Evolutionary conservation across 768 basidiomycete species (phyloP), one percentile per base, ranked within the genome.

Genomic region (Russula griseocarnosa): DNA sequence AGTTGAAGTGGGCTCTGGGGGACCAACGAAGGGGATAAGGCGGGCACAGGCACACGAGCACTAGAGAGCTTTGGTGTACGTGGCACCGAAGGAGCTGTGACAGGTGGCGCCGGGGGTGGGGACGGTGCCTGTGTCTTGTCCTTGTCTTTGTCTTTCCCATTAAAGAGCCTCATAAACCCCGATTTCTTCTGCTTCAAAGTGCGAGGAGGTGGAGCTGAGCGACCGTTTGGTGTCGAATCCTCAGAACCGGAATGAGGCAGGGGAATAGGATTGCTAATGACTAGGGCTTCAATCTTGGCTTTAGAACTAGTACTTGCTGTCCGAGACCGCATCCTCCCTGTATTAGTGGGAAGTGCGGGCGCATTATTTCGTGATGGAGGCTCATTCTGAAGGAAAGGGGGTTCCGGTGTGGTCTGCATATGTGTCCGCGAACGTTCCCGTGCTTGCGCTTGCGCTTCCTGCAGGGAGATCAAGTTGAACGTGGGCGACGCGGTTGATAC

Each of bases 91-190:
- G 51, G 58, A 40, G 57, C 44, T 52, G 55, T 38, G 20, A 62
- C 62, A n/a, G 81, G 79, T 5, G 77, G 74, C 36, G 83, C 69
- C 11, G 79, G 72, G 14, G 86, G 86, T 10, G 89, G 79, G 20
- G 88, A 85, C 7, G 85, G 85, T 1, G 81, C 81, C 9, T 74
- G 73, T 5, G 70, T 71, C 56, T 79, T 79, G 26, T 76, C 75
- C 56, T 75, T 75, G 22, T 75, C 75, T 70, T 75, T 75, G 22
- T 75, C 75, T 70, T 80, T 83, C 22, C 80, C 79, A 69, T 86
- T 84, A 71, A 92, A 91, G 13, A 93, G 75, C 56, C 87, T 79
- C 86, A 92, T 83, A 71, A 93, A 90, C 3, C 82, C 90, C 66
- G 90, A 92, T 73, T 87, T 92, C 78, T 88, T 91, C 64, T 87